Conservation (phyloP, 2,329 filamentous ascomycete genomes). For the Colletotrichum sidae region DNA sequence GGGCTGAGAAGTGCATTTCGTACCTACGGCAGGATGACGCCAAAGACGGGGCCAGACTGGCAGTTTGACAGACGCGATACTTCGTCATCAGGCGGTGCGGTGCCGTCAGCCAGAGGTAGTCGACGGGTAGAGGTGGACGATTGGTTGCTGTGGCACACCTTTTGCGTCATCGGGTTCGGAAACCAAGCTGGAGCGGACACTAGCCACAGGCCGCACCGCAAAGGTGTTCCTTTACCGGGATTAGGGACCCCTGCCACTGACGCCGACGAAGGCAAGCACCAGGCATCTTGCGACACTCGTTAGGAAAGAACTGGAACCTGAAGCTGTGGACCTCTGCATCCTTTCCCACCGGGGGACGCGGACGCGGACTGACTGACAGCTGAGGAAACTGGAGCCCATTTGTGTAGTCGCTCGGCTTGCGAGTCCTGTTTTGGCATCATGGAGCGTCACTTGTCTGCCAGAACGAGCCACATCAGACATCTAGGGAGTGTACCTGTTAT, state of each 20-base stretch:
- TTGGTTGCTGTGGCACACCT: constrained; percentile 39
- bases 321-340: no score
- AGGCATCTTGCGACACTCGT: no score
- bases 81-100: constrained; percentile 18
- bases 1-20: constrained; percentile 3
- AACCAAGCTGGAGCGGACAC: constrained; percentile 34
- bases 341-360: background rate
- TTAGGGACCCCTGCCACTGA: no score
- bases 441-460: constrained; percentile 32
- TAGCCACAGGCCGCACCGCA: constrained; percentile 37
- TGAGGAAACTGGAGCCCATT: background rate
- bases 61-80: constrained; percentile 18
- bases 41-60: constrained; percentile 22
- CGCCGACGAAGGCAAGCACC: no score
- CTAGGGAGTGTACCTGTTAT: background rate
- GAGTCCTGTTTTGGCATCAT: constrained; percentile 32
- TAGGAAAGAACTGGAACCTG: no score
- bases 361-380: no score
- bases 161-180: constrained; percentile 39
- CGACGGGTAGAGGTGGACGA: constrained; percentile 24
- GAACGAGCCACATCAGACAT: constrained; percentile 2
- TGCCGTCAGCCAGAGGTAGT: constrained; percentile 11
- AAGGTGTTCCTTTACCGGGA: constrained; percentile 10
- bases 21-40: constrained; percentile 34
- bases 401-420: constrained; percentile 10